Base-by-base conservation (phyloP, 1,284 basidiomycete genomes). In the Moesziomyces aphidis region DNA sequence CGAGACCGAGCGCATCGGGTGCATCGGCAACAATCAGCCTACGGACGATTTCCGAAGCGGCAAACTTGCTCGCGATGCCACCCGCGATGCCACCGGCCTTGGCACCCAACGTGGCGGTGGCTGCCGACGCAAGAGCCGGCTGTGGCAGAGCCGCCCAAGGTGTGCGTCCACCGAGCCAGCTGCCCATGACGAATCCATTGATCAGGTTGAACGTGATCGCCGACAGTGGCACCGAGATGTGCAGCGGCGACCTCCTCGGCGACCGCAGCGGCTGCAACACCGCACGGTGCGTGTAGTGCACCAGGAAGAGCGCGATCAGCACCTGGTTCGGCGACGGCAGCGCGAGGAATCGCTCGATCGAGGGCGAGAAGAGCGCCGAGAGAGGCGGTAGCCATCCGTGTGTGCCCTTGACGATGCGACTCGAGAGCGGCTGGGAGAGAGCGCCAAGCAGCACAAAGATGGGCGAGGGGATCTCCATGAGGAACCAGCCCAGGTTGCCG, bases 381-480 rank as follows among this genome's bases (percentile, higher is more conserved):
- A 65, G 22, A 1, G 69, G 42, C 26, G 71, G 61, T 11, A 73
- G 13, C 21, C 61, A 53, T 1, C 56, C 52, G 15, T 46, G 36
- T 5, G 66, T 57, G 1, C 64, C 64, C 21, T 57, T 64, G 47
- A 68, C 59, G 0, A 61, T 55, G 17, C 61, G 51, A 6, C 48
- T 78, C 88, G 73, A 86, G 88, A 88, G 46, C 87, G 86, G 85
- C 86, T 85, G 39, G 88, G 57, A 71, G 11, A 57, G 52, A 0
- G 61, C 50, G 42, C 73, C 52, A 22, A 76, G 66, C 22, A 72
- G 49, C 80, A 92, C 90, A n/a, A 83, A 78, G 71, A 90, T 56
- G 8, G 93, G 92, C 4, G 92, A 89, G n/a, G 92, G 87, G 46
- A 92, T 86, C 85, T 96, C 94, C 93, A 95, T 95, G 52, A 89